phyloP scores from a whole-genome alignment of 768 basidiomycete species.

The Boletus edulis region DNA sequence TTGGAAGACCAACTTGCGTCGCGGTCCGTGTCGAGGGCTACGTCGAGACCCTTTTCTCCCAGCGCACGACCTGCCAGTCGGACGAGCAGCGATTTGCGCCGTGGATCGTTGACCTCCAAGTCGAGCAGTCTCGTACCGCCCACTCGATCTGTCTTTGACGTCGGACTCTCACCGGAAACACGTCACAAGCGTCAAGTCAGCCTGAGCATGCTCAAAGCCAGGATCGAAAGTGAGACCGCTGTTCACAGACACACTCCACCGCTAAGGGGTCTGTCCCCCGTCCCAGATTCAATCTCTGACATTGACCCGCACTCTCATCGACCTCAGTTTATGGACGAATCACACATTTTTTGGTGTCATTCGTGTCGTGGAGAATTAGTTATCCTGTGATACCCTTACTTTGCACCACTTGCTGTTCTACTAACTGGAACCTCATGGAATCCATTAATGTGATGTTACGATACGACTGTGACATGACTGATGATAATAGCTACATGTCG shows the following conservation, averaged over 20 bases:
- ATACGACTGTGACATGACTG: conserved; percentile 4
- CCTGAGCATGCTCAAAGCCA: conserved; percentile 86
- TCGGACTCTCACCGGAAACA: conserved; percentile 69
- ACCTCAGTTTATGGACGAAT: conserved; percentile 82
- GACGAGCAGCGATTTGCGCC: conserved; percentile 38
- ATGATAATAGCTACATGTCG: conserved; percentile 1
- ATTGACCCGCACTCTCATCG: conserved; percentile 32
- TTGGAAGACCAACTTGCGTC: conserved; percentile 65
- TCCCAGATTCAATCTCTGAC: conserved; percentile 32
- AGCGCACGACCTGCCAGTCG: conserved; percentile 43
- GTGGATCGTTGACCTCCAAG: conserved; percentile 34
- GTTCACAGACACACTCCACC: conserved; percentile 44
- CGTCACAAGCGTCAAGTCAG: conserved; percentile 81
- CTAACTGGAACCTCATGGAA: conserved; percentile 18
- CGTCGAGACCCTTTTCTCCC: conserved; percentile 48
- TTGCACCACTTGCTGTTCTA: neutral
- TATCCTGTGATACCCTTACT: conserved; percentile 44
- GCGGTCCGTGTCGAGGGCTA: conserved; percentile 42
- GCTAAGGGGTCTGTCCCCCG: conserved; percentile 56
- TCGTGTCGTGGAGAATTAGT: conserved; percentile 81
- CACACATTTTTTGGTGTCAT: conserved; percentile 88
- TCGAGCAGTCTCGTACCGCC: conserved; percentile 34
- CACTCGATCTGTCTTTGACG: conserved; percentile 63
- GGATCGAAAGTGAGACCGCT: conserved; percentile 79
- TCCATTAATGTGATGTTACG: conserved; percentile 21